Conservation (phyloP, 805 yeast genomes). For the Zygosaccharomyces gambellarensis region DNA sequence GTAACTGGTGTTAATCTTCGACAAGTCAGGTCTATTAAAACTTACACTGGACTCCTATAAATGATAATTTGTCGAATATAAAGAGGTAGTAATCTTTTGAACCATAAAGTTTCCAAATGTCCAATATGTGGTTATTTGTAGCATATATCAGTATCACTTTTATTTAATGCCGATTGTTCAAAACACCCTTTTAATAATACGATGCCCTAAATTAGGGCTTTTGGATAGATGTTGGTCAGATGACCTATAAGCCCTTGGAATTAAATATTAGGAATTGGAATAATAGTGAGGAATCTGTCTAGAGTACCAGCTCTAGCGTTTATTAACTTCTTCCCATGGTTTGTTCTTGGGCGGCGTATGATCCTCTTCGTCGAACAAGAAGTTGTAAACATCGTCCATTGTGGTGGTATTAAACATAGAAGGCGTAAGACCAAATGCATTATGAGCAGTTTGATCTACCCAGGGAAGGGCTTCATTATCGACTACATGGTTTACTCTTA, state of each 20-base stretch:
- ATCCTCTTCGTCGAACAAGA: constrained; percentile 25
- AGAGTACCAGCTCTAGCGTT: not conserved
- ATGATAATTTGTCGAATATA: not conserved
- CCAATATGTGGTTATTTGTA: not conserved
- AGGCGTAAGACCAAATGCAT: constrained; percentile 16
- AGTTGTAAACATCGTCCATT: constrained; percentile 32
- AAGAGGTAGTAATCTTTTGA: not conserved
- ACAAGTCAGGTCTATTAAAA: not conserved
- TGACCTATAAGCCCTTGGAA: not conserved
- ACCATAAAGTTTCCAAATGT: not conserved
- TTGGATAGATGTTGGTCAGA: not conserved
- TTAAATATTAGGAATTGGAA: not conserved
- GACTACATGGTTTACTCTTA: not conserved
- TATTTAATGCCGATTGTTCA: not conserved
- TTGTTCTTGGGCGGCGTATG: constrained; percentile 5
- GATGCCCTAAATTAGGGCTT: not conserved
- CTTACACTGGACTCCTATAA: not conserved
- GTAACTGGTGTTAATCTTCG: not conserved
- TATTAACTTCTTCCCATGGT: not conserved
- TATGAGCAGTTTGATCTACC: constrained; percentile 20
- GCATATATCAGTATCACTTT: not conserved
- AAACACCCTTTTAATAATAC: not conserved
- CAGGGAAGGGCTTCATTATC: constrained; percentile 8
- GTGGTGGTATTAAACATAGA: constrained; percentile 30
- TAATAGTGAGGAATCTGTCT: not conserved